Base-by-base conservation (phyloP, 2,329 filamentous ascomycete genomes). In the Ophiostoma quercus region DNA sequence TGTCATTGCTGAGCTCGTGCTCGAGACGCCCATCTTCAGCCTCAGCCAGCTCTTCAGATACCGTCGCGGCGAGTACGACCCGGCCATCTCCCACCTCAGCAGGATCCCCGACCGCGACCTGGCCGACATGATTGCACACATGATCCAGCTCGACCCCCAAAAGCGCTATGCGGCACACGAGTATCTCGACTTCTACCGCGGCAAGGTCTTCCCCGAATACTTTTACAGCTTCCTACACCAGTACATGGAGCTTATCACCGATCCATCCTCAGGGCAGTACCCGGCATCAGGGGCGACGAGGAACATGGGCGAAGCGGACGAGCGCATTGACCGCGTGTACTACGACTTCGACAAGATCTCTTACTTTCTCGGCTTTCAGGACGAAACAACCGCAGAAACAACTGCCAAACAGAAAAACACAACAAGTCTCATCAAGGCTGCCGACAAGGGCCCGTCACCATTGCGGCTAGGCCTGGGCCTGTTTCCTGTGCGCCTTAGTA, bases 151-250 rank as follows among this genome's bases (percentile, higher is more conserved):
- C 8, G 92, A 98, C 74, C 94, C 96, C 0, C 90, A 96, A 78
- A 92, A 92, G 74, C 87, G 95, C 74, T 96, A 96, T 78, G 93
- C 92, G 22, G 94, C 95, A 1, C 93, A 97, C 71, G 92, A 98
- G 76, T 98, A 97, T 74, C 83, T 99, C 11, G 90, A 93, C 29
- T 94, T 97, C 75, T 98, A 92, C 88, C 92, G 92, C 75, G 87
- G 87, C 66, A 97, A 94, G 77, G 92, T 94, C 3, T 99, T 99
- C 73, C 96, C 95, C 0, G 88, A 92, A 71, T 99, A 99, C 79
- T 99, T 99, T 76, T 98, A 97, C 82, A 96, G 88, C 77, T 98
- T 99, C 77, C 83, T 99, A 41, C 95, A 99, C 77, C 94, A 97
- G 76, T 97, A 99, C 77, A 97, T 99, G 92, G 92, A 92, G 74